Base-by-base conservation (phyloP, 2,329 filamentous ascomycete species). In the Pseudopithomyces chartarum region DNA sequence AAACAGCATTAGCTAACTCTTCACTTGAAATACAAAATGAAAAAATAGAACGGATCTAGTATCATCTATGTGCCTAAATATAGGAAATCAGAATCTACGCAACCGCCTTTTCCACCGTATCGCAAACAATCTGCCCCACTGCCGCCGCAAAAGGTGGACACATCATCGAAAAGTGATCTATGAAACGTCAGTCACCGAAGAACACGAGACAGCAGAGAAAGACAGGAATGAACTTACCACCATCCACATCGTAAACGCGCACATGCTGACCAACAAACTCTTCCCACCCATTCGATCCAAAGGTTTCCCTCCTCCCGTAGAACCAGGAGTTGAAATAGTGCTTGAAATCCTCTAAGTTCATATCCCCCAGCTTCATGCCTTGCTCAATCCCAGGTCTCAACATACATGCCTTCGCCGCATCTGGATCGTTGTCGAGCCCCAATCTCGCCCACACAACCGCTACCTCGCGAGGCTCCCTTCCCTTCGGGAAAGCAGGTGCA, bases 151-250 rank as follows among this genome's bases (percentile, higher is more conserved):
- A 46, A 15, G 44, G 44, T 23, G 44, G 44, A 29, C 44, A 46
- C 44, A 46, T 46, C 44, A 46, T 46, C 19, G 19, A 26, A 23
- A 46, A 46, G 26, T 46, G 44, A 32, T 46, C 44, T 46, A 32
- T 32, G 5, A 17, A 23, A 46, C 5, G 44, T 46, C 26, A 46
- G 44, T 17, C 44, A 29, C n/a, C n/a, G n/a, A n/a, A n/a, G n/a
- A n/a, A n/a, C n/a, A n/a, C n/a, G n/a, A n/a, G n/a, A n/a, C n/a
- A n/a, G n/a, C n/a, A n/a, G n/a, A n/a, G n/a, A n/a, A n/a, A n/a
- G n/a, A n/a, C n/a, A n/a, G n/a, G n/a, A n/a, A n/a, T n/a, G 12
- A 6, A 38, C 44, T 10, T 7, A 46, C 44, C 44, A 26, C 44
- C 44, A 46, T 46, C 44, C 3, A 46, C 44, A 29, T 23, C 23